Base-by-base conservation (phyloP, 139 green algal genomes). In the Chlorella sp. region DNA sequence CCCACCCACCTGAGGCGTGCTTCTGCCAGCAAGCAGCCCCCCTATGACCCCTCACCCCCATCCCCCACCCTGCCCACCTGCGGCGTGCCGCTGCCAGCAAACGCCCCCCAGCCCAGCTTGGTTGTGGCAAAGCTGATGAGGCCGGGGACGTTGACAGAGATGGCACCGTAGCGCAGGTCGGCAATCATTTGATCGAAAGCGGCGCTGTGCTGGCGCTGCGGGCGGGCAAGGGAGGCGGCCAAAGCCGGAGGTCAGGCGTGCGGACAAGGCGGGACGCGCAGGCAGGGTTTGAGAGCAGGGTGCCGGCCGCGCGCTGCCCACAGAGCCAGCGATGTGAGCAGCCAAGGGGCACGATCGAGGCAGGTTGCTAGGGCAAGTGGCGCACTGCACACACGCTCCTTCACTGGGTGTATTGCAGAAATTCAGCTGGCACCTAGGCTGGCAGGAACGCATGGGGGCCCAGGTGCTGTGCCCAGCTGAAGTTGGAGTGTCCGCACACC, bases 61-160 rank as follows among this genome's bases (percentile, higher is more conserved):
- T 28, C 69, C 69, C 3, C 69, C 16, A 4, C 15, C 73, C 73
- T 40, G 14, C 15, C 2, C 9, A 86, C 92, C 86, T 92, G 69
- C 32, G 84, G 84, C 5, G 87, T 92, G 83, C 40, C 53, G 66
- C 85, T 88, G n/a, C 93, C 96, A 21, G 95, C 93, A 77, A 92
- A 97, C 4, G 91, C 96, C 3, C 96, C 96, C 96, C 96, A 98
- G 12, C 91, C 78, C 48, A 97, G 88, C 16, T 78, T 68, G 3
- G 92, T 90, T 57, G 95, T 81, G 24, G 60, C 88, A 82, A 96
- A 98, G 26, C 80, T 91, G 2, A 96, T 69, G 1, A 94, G 81
- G 24, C 86, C 68, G 53, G 95, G 93, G 5, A 87, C 79, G 88
- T 98, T 98, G 75, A 98, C 88, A 32, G 66, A 84, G 26, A 98